Conservation (phyloP, 2,329 filamentous ascomycete species). For the Verticillium isaacii region DNA sequence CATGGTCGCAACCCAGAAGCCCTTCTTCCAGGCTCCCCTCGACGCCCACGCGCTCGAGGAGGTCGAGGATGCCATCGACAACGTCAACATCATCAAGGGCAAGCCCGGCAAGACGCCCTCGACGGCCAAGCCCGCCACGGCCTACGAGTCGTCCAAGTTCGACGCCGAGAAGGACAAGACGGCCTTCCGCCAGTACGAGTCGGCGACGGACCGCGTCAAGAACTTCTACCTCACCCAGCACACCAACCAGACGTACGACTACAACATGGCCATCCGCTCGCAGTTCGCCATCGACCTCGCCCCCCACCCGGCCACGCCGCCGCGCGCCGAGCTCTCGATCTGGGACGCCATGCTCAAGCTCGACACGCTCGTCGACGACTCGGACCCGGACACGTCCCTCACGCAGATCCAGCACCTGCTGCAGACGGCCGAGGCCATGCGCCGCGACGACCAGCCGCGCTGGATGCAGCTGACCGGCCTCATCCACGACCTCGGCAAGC, state of each 20-base stretch:
- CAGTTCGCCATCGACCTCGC: constrained; percentile 48
- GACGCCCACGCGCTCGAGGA: constrained; percentile 34
- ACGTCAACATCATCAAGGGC: constrained; percentile 49
- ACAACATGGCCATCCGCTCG: constrained; percentile 75
- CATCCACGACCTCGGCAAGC: constrained; percentile 76
- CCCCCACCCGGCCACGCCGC: constrained; percentile 53
- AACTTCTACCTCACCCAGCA: constrained; percentile 76
- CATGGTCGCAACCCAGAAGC: constrained; percentile 9
- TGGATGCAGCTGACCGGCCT: constrained; percentile 79
- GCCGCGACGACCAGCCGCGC: constrained; percentile 74
- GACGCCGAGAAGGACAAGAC: constrained; percentile 74
- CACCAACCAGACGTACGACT: constrained; percentile 70
- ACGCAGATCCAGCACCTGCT: constrained; percentile 87
- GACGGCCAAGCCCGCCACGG: background rate
- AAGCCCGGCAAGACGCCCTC: constrained; percentile 12
- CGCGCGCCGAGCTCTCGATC: constrained; percentile 68
- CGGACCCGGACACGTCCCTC: constrained; percentile 82
- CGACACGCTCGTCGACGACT: constrained; percentile 86
- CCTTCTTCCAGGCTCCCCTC: constrained; percentile 8
- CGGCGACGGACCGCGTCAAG: constrained; percentile 79
- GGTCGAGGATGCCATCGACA: constrained; percentile 43
- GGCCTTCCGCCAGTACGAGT: constrained; percentile 77
- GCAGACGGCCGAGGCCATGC: constrained; percentile 84
- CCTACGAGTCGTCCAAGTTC: constrained; percentile 58
- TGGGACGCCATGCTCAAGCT: constrained; percentile 93